Conservation (phyloP, 2,329 filamentous ascomycete species). For the Epichloe gansuensis region DNA sequence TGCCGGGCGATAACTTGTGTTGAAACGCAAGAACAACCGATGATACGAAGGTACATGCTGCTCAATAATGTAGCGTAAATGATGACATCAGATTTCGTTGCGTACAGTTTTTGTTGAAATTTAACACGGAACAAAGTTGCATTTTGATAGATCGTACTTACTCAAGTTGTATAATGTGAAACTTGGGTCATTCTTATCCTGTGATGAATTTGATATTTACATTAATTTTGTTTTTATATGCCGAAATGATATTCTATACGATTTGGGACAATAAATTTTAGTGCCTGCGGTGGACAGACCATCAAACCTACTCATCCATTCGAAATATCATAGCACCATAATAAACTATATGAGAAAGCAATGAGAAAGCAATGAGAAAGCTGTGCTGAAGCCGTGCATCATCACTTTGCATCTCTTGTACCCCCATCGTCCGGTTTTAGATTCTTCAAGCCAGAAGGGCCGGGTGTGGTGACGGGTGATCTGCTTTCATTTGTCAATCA, state of each 20-base stretch:
- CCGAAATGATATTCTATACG: too few species aligned
- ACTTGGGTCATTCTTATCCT: background rate
- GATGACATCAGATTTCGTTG: background rate
- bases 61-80: background rate
- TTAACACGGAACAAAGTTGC: background rate
- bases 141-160: constrained; percentile 11
- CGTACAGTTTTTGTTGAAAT: background rate
- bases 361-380: background rate
- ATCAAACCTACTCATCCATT: background rate
- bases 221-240: too few species aligned
- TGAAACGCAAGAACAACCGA: background rate
- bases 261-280: too few species aligned
- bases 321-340: too few species aligned
- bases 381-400: background rate
- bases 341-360: background rate
- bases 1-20: background rate
- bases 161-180: constrained; percentile 13
- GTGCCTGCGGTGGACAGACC: background rate
- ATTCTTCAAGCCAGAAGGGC: background rate
- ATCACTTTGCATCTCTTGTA: background rate
- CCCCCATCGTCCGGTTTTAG: background rate
- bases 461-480: background rate
- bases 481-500: background rate
- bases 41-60: background rate
- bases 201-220: too few species aligned